Evolutionary conservation across 352 stramenopile genomes (phyloP), one percentile per base, ranked within the genome.

Genomic region (Phytophthora constricta): DNA sequence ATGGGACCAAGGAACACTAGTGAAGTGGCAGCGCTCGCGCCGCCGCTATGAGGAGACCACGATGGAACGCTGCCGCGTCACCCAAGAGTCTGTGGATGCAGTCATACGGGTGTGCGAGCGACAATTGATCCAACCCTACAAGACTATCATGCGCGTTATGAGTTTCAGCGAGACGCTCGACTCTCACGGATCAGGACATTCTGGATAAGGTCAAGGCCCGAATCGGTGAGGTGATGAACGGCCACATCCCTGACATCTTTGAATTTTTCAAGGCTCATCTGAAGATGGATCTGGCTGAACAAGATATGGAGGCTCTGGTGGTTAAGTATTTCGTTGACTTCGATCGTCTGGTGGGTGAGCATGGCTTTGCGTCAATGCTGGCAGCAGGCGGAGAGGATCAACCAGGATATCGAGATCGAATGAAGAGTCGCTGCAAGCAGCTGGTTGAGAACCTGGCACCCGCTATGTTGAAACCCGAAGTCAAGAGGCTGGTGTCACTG

Each of bases 321-420:
- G 34, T 55, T 2, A 70, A 62, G 14, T 64, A 60, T 25, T 64
- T 64, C n/a, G n/a, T 43, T 14, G 41, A 65, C 23, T 70, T 65
- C 41, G 23, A 65, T 22, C 41, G 41, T 25, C 4, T 64, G 10
- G 46, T 65, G 10, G 20, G 55, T 16, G 49, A 62, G 20, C 45
- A 54, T 19, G 26, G 62, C 5, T 22, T 60, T 19, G 31, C 33
- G 13, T 28, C 25, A 25, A 45, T 52, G 23, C 22, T 52, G 3
- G 41, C 28, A 4, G 17, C 9, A 31, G 39, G 27, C 2, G 26
- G 49, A 19, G 10, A 17, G 4, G 42, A 31, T 8, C 37, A 41
- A 37, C 2, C 19, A 16, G 17, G 11, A 8, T 60, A 23, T n/a
- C 26, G 22, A 20, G 19, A 41, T 19, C 39, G 49, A 14, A 59